Conservation (phyloP, 306 rosid genomes). For the Trifolium dubium region DNA sequence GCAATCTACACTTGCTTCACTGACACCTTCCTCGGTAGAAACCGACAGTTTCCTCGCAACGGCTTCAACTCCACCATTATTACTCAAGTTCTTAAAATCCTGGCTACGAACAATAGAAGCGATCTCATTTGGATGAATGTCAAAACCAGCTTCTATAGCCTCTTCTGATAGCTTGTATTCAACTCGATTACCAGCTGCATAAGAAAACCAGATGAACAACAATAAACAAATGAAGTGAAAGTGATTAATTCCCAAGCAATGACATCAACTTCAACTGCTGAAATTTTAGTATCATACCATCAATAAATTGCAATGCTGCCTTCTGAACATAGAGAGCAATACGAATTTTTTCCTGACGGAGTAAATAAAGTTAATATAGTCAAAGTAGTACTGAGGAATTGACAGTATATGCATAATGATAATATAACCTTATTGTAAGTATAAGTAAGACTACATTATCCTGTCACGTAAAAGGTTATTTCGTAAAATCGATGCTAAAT, state of each 20-base stretch:
- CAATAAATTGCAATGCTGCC: conserved; percentile 90
- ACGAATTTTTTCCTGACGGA: conserved; percentile 80
- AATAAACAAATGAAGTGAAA: conserved; percentile 37
- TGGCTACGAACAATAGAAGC: conserved; percentile 74
- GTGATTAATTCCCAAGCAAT: conserved; percentile 31
- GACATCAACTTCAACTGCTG: conserved; percentile 10
- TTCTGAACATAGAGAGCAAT: conserved; percentile 84
- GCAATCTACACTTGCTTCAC: conserved; percentile 47
- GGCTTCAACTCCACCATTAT: conserved; percentile 64
- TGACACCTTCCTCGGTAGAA: conserved; percentile 64
- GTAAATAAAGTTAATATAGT: conserved; percentile 33
- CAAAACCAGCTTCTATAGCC: conserved; percentile 72
- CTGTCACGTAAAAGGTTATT: neutral
- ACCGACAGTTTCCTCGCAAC: conserved; percentile 61
- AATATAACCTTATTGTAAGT: neutral
- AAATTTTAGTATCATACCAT: conserved; percentile 63
- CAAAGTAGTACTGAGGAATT: neutral
- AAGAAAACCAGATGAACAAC: conserved; percentile 43
- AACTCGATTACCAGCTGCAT: conserved; percentile 65
- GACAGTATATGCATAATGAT: neutral
- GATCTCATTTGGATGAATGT: conserved; percentile 86
- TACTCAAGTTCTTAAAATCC: conserved; percentile 52
- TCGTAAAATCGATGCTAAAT: conserved; percentile 13
- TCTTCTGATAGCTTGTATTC: conserved; percentile 69
- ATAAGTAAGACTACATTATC: neutral